Conservation (phyloP, 2,329 filamentous ascomycete species). For the Myriangium duriaei region DNA sequence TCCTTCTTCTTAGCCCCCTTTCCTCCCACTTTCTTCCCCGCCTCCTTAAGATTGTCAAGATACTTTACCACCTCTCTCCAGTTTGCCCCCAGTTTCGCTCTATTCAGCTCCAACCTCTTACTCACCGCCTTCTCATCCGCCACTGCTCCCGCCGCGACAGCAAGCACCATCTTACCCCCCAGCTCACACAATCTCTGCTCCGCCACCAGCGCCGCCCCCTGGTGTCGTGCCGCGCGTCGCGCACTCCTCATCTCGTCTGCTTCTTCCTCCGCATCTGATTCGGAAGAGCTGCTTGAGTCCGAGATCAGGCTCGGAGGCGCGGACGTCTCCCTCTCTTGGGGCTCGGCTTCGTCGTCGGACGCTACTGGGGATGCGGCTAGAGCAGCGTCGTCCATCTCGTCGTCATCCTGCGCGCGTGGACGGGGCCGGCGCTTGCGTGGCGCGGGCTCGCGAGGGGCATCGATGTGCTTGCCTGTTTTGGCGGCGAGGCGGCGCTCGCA, state of each 20-base stretch:
- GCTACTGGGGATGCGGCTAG: conserved; percentile 41
- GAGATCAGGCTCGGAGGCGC: conserved; percentile 42
- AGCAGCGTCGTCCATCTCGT: conserved; percentile 44
- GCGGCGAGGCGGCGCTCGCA: conserved; percentile 69
- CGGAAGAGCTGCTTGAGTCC: conserved; percentile 6
- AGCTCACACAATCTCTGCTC: conserved; percentile 81
- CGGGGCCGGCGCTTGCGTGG: conserved; percentile 17
- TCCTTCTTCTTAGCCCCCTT: conserved; percentile 26
- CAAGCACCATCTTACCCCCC: conserved; percentile 71
- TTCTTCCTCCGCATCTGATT: conserved; percentile 21
- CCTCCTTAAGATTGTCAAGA: conserved; percentile 52
- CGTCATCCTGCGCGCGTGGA: conserved; percentile 52
- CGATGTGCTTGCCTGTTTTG: conserved; percentile 27
- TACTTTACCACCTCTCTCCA: conserved; percentile 75
- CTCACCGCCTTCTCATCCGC: conserved; percentile 57
- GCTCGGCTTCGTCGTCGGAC: conserved; percentile 49
- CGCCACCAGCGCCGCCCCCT: conserved; percentile 49
- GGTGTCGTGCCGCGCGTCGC: conserved; percentile 47
- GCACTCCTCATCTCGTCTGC: conserved; percentile 34
- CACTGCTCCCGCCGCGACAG: conserved; percentile 56
- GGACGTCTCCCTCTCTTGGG: conserved; percentile 39
- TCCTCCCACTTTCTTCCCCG: conserved; percentile 32
- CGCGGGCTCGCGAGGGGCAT: conserved; percentile 32
- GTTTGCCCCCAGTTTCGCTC: conserved; percentile 65
- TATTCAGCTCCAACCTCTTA: conserved; percentile 65